Conservation (phyloP, 352 stramenopile species). For the Phytophthora podocarpi region DNA sequence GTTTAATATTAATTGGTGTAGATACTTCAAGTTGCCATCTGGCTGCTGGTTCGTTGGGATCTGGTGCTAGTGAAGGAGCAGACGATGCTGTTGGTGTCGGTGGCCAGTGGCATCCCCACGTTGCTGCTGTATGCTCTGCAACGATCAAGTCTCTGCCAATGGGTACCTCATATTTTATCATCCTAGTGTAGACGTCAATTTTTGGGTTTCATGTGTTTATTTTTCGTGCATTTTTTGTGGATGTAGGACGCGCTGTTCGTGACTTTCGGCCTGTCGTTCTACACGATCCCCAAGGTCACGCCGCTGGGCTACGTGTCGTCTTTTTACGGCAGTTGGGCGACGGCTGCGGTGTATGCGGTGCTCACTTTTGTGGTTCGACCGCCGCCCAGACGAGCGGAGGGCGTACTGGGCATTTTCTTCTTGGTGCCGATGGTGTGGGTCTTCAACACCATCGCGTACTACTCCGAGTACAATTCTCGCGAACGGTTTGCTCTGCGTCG, state of each 20-base stretch:
- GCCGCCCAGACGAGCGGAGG: slow-evolving; percentile 46
- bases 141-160: slow-evolving; percentile 77
- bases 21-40: slow-evolving; percentile 80
- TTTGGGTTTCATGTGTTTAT: neutral
- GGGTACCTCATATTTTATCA: slow-evolving; percentile 44
- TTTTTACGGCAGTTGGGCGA: slow-evolving; percentile 73
- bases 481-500: slow-evolving; percentile 78
- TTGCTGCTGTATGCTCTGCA: slow-evolving; percentile 74
- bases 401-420: slow-evolving; percentile 70
- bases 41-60: slow-evolving; percentile 76
- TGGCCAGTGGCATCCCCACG: slow-evolving; percentile 74
- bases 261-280: slow-evolving; percentile 86
- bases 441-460: slow-evolving; percentile 89
- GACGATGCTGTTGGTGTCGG: slow-evolving; percentile 76
- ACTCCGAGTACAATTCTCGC: slow-evolving; percentile 83
- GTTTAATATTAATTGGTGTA: no score
- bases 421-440: slow-evolving; percentile 76
- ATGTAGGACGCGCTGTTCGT: slow-evolving; percentile 82
- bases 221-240: neutral
- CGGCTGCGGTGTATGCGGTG: slow-evolving; percentile 54
- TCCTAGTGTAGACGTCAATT: slow-evolving; percentile 3
- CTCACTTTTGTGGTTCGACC: slow-evolving; percentile 66
- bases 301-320: slow-evolving; percentile 79
- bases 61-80: slow-evolving; percentile 65
- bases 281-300: slow-evolving; percentile 86